Evolutionary conservation across 108 stramenopile species (phyloP), one percentile per base, ranked within the genome.

Genomic region (Nannochloropsis granulata): DNA sequence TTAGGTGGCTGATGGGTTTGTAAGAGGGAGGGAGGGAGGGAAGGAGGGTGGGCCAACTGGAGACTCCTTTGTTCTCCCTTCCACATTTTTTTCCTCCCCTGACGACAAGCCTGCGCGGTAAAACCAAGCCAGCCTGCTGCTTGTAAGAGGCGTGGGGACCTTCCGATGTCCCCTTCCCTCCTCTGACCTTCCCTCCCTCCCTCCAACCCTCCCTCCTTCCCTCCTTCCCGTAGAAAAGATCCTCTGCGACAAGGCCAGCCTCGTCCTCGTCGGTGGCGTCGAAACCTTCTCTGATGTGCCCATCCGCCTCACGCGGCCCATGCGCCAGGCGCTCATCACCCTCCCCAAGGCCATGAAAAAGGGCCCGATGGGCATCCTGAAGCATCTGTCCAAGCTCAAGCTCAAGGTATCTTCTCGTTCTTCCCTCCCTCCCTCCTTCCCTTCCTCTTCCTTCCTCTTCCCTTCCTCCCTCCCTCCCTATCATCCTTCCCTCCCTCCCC

Each of bases 241-340:
- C 79, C 23, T 19, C 13, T 44, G 82, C 12, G 95, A 94, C 19
- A 95, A 96, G 83, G 97, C 98, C 12, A 92, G 93, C 82, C 92
- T 95, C 9, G 94, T 98, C 79, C 81, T 99, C 79, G 96, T 96
- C 8, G 98, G 98, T 56, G 98, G 98, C 42, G 91, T 83, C 13
- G 98, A 99, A 88, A 97, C 97, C 45, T 97, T 99, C 88, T 90
- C 89, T 9, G 98, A 99, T 83, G 93, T 97, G 10, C 98, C 98
- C 79, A 99, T 99, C 85, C 96, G 97, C 83, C 79, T 79, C 45
- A 16, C 56, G 13, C 24, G 21, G 23, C 45, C 34, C 13, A 87
- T 95, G 82, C 94, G 97, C 79, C 94, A 98, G 93, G 93, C 95
- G 44, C 90, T 98, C 12, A 93, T 99, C 81, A 93, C 91, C 24